Evolutionary conservation across 2,329 filamentous ascomycete genomes (phyloP), one percentile per base, ranked within the genome.

Genomic region (Nothomitra cinnamomea): DNA sequence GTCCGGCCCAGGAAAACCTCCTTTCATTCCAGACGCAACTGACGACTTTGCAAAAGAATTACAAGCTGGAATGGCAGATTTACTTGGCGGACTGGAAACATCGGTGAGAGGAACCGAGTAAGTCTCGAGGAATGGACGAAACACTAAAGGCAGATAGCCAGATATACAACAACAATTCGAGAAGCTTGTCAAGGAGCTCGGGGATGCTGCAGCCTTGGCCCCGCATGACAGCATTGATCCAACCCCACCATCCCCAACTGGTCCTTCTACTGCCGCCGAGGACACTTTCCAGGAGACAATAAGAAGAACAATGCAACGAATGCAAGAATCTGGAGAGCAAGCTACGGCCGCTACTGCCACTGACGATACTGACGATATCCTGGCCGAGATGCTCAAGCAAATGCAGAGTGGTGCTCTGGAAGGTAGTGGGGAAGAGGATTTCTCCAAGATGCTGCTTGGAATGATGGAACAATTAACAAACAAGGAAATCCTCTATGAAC

Each of bases 401-500:
- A 82, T 95, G 70, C 84, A 87, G 62, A 72, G 69, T 4, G 73
- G 67, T 0, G 82, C 78, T 8, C 76, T 72, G 1, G 73, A 71
- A 35, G 74, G 71, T 13, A 72, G 61, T 1, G 70, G 72, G 56
- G 87, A 95, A 54, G 88, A 92, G 61, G 88, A 94, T 60, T 85
- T 96, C 62, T 88, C 87, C 55, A 90, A 94, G 70, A 87, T 96
- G 80, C 78, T 98, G 56, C 80, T 94, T 76, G 86, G 85, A 53
- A 95, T 96, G 87, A 96, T 98, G 90, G 87, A 96, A 70, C 89
- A 98, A 67, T 76, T 98, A 58, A 96, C 92, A 2, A 95, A 94
- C 68, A 96, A 95, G 72, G 92, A 96, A 60, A 95, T 98, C 58
- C 70, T 98, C 51, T 96, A 96, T 65, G 90, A 98, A 70, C 92